These are phyloP conservation scores for Hansenula lynferdii DNA, from an alignment of 1,139 yeast genomes.

Conservation along the genomic window DNA sequence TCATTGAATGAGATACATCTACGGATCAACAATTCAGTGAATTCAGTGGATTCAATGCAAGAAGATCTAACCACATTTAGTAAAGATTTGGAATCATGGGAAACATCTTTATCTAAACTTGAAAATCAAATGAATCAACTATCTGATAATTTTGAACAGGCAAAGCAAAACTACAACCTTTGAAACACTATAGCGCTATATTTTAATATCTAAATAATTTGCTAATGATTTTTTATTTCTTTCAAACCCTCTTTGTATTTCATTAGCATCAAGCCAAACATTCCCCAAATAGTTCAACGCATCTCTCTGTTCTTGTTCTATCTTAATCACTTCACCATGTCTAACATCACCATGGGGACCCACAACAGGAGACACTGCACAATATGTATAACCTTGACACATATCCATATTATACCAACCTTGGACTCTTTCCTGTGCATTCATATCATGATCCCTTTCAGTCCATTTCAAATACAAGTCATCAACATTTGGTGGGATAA, in stretches of 20 bases:
- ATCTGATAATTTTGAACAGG: background rate
- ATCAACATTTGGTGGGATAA: conserved; percentile 24
- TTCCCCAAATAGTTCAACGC: conserved; percentile 13
- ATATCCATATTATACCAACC: conserved; percentile 26
- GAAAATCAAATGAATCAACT: conserved; percentile 29
- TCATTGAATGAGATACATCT: conserved; percentile 41
- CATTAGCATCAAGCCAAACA: conserved; percentile 14
- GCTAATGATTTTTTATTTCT: background rate
- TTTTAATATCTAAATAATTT: background rate
- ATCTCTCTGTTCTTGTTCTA: conserved; percentile 9
- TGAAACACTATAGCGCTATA: background rate
- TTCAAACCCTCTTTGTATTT: background rate
- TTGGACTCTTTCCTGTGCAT: conserved; percentile 5
- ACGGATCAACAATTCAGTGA: conserved; percentile 49
- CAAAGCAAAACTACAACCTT: background rate
- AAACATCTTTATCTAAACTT: conserved; percentile 31
- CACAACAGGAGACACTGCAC: conserved; percentile 18
- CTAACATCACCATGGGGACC: conserved; percentile 2
- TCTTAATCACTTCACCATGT: conserved; percentile 15
- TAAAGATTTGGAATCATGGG: conserved; percentile 38
- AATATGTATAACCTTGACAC: conserved; percentile 25
- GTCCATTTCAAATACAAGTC: conserved; percentile 2
- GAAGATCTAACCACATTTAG: conserved; percentile 30
- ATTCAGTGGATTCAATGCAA: conserved; percentile 45
- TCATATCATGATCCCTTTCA: conserved; percentile 1